phyloP scores from a whole-genome alignment of 2,329 filamentous ascomycete species.

The Thermothelomyces thermophilus region DNA sequence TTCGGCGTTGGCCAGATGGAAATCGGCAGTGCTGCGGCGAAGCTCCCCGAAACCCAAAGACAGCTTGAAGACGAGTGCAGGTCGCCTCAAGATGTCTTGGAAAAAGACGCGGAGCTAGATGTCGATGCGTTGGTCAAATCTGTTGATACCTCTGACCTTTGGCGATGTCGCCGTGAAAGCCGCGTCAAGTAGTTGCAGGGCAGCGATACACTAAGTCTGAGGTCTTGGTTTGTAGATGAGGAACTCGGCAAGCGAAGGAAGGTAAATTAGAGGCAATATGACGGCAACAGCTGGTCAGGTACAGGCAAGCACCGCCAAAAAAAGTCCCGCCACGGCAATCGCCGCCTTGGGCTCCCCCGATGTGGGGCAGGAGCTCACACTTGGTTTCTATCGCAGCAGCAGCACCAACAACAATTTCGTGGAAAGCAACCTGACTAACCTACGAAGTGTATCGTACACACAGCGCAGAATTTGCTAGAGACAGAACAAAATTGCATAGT shows the following conservation, averaged over 20 bases:
- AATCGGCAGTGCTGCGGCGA: slow-evolving; percentile 12
- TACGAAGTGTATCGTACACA: too few relatives aligned
- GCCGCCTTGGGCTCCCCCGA: slow-evolving; percentile 15
- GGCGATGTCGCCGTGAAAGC: slow-evolving; percentile 12
- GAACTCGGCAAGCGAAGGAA: slow-evolving; percentile 14
- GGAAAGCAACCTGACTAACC: too few relatives aligned
- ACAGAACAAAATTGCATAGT: too few relatives aligned
- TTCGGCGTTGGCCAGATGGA: slow-evolving; percentile 3
- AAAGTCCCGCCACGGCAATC: slow-evolving; percentile 22
- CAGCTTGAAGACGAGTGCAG: slow-evolving; percentile 26
- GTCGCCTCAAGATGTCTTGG: slow-evolving; percentile 21
- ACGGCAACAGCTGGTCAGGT: slow-evolving; percentile 26
- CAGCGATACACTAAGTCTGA: not conserved
- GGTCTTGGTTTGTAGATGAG: not conserved
- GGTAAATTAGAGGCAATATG: slow-evolving; percentile 18
- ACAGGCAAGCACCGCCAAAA: slow-evolving; percentile 18
- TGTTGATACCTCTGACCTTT: not conserved
- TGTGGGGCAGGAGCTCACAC: slow-evolving; percentile 17
- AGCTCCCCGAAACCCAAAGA: slow-evolving; percentile 18
- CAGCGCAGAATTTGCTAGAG: too few relatives aligned
- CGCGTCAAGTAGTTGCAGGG: slow-evolving; percentile 7
- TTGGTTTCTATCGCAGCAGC: not conserved
- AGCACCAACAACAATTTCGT: too few relatives aligned
- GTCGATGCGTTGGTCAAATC: slow-evolving; percentile 2
- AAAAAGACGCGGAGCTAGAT: slow-evolving; percentile 4